Conservation (phyloP, 345 rosid genomes). For the Alliaria petiolata region DNA sequence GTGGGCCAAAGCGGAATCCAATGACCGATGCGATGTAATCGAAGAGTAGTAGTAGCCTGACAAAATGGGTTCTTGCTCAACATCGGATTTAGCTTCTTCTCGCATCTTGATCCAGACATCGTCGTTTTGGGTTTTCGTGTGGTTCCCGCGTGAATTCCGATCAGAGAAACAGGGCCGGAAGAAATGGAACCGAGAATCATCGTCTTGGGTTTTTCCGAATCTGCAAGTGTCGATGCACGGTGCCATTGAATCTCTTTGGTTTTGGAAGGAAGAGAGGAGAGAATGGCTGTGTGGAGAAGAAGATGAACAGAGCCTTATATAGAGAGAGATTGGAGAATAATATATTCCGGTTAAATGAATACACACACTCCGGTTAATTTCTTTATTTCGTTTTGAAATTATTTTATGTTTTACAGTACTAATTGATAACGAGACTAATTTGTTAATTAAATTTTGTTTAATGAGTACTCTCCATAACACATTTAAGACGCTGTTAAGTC, state of each 20-base stretch:
- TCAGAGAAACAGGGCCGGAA: constrained; percentile 40
- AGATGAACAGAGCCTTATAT: constrained; percentile 18
- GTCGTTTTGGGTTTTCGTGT: constrained; percentile 20
- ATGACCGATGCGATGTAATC: constrained; percentile 51
- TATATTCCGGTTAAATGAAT: too few species aligned
- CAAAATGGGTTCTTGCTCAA: constrained; percentile 59
- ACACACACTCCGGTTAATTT: too few species aligned
- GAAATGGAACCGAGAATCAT: constrained; percentile 33
- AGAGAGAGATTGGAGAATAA: too few species aligned
- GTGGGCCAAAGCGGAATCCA: constrained; percentile 60
- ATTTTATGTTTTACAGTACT: too few species aligned
- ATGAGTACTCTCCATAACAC: neutral
- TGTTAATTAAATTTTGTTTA: neutral
- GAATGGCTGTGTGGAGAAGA: constrained; percentile 3
- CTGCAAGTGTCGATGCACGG: constrained; percentile 57
- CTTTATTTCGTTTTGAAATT: too few species aligned
- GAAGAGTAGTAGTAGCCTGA: constrained; percentile 57
- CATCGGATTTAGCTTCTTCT: constrained; percentile 65
- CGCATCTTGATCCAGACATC: constrained; percentile 55
- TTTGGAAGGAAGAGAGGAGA: neutral
- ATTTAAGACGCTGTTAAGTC: neutral
- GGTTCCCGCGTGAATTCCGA: constrained; percentile 26
- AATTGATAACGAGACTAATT: neutral
- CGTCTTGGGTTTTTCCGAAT: constrained; percentile 32
- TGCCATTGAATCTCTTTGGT: constrained; percentile 45